Percentiles rank a stretch among this genome's conserved stretches.
phyloP scores from a whole-genome alignment of 768 basidiomycete genomes.

The Suillus alpinus region DNA sequence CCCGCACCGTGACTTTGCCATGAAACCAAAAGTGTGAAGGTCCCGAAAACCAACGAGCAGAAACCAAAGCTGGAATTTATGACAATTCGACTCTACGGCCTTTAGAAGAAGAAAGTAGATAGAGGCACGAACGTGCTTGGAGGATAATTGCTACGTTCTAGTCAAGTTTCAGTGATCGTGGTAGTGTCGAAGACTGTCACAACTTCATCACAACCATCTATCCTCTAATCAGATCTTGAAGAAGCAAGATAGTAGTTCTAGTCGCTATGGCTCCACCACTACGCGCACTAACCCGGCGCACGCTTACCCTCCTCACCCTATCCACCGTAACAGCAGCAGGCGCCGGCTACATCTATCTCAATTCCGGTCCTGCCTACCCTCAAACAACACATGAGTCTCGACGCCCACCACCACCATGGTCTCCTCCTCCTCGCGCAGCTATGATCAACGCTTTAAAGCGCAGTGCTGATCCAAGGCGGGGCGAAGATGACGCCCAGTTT shows the following conservation, averaged over 20 bases:
- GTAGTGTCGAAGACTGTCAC: not conserved
- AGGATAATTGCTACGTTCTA: not conserved
- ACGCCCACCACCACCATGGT: slow-evolving; percentile 78
- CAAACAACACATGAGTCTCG: slow-evolving; percentile 60
- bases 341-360: slow-evolving; percentile 68
- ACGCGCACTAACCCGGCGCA: slow-evolving; percentile 51
- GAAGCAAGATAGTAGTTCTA: not conserved
- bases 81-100: not conserved
- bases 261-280: slow-evolving; percentile 11
- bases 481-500: slow-evolving; percentile 49
- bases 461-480: slow-evolving; percentile 16
- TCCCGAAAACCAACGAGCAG: not conserved
- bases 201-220: too few species aligned
- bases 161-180: not conserved
- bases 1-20: not conserved
- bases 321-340: slow-evolving; percentile 53
- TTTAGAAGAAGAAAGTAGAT: not conserved
- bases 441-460: slow-evolving; percentile 55
- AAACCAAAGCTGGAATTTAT: not conserved
- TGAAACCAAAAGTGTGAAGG: not conserved
- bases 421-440: slow-evolving; percentile 64
- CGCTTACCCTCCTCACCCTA: slow-evolving; percentile 50
- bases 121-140: not conserved
- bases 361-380: slow-evolving; percentile 70
- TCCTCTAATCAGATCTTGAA: not conserved